Evolutionary conservation across 2,329 filamentous ascomycete genomes (phyloP), one percentile per base, ranked within the genome.

Genomic region (Venturia oleaginea): DNA sequence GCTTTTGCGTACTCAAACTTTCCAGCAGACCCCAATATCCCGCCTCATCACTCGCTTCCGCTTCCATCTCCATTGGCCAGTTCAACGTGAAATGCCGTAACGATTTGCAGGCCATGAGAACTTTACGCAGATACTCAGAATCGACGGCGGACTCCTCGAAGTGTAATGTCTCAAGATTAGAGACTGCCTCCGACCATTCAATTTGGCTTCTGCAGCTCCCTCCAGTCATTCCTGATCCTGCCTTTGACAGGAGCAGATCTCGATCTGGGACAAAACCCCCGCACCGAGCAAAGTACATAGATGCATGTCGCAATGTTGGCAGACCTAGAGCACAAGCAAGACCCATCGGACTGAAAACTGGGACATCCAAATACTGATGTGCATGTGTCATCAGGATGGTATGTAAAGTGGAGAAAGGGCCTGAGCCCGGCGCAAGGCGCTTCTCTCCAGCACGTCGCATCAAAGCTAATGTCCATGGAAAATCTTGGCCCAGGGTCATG

Each of bases 401-500:
- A n/a, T 34, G 15, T 22, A 57, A 30, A n/a, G 6, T 34, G 15
- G 51, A 57, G 51, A 57, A 34, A 34, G 51, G 51, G 24, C 51
- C 51, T 34, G 15, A 22, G 51, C 51, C 51, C 17, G 27, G 51
- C 19, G 51, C 15, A 6, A 34, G 30, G 30, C 17, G 19, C 51
- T 8, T 57, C 15, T 57, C 27, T 34, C 15, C 51, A 4, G 51
- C 51, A 3, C 51, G 51, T 22, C 27, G 27, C 51, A 57, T 57
- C 30, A 57, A 43, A 19, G 59, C 59, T 37, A 60, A 22, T 27
- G 59, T 60, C 59, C 59, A 60, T 0, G 59, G 59, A 27, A 40
- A 42, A 19, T 60, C 34, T 3, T 19, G 7, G 15, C 4, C 51
- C 17, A 57, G 11, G 24, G 1, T n/a, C n/a, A 13, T 4, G n/a